Evolutionary conservation across 176 grass and related monocot genomes (phyloP), one percentile per base, ranked within the genome.

Genomic region (Areca catechu): DNA sequence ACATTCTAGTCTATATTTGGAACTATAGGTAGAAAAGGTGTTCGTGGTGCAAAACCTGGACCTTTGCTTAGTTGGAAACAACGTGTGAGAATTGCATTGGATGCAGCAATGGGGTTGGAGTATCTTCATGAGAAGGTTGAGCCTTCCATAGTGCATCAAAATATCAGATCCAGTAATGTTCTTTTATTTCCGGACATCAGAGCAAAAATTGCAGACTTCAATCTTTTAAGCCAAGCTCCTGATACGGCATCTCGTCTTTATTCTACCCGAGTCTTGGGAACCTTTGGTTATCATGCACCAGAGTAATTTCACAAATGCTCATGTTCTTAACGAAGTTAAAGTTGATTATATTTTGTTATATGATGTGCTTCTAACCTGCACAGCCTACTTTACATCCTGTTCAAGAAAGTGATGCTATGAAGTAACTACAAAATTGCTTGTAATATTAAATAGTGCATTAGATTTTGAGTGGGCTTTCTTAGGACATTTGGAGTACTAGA

Each of bases 151-250:
- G 76, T 65, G 52, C 85, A 84, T 71, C 74, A 54, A 66, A 80
- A 89, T 65, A 77, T 89, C 17, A 60, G 85, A 1, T 80, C 85
- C 37, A 80, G 76, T 59, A 89, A 83, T 71, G 73, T 89, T 65
- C 85, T 89, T 74, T 51, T 89, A 5, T 89, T 89, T 74, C 71
- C 73, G 0, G 80, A 61, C 15, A 67, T 69, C 52, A 56, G 67
- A 49, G 80, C 85, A 5, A 89, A 89, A 78, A 54, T 89, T 51
- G 80, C 73, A 3, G 85, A 89, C 77, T 84, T 69, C 77, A 89
- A 89, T 81, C 74, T 89, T 54, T 84, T 76, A 62, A 80, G 74
- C 70, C 79, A 89, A 69, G 75, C 85, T 14, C 76, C 79, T 1
- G 85, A 89, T 72, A 76, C 79, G 80, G 80, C 72, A 0, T 23